These are phyloP conservation scores for Yarrowia bubula DNA, from an alignment of 805 yeast genomes.

Conservation along the genomic window DNA sequence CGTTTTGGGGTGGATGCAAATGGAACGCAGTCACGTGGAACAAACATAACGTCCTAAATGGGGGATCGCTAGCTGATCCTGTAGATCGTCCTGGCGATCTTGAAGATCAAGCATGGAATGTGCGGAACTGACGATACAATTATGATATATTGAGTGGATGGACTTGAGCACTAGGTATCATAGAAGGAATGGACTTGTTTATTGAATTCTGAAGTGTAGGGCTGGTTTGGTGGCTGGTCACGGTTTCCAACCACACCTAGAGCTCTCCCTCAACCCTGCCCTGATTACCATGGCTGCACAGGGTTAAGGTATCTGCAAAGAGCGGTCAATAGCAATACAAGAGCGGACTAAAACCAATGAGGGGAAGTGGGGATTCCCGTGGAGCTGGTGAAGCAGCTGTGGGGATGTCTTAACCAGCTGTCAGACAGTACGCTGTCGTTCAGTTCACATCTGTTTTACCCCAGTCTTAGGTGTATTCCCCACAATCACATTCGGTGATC, in stretches of 20 bases:
- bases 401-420: too few relatives aligned
- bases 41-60: not conserved
- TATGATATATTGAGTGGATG: too few relatives aligned
- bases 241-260: too few relatives aligned
- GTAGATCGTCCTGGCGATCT: not conserved
- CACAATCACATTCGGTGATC: conserved; percentile 16
- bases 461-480: not conserved
- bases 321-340: not conserved
- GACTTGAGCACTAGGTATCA: too few relatives aligned
- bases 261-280: too few relatives aligned
- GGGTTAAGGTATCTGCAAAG: conserved; percentile 1
- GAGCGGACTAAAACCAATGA: not conserved
- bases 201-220: too few relatives aligned
- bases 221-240: too few relatives aligned
- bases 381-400: not conserved
- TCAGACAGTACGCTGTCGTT: too few relatives aligned
- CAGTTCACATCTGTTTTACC: too few relatives aligned
- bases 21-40: not conserved
- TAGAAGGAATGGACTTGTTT: too few relatives aligned
- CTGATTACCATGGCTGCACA: not conserved
- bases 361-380: not conserved
- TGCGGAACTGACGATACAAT: too few relatives aligned
- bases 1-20: conserved; percentile 25
- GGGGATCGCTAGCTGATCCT: not conserved
- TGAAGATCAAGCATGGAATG: too few relatives aligned